phyloP scores from a whole-genome alignment of 805 yeast species.

The Teunomyces kruisii region DNA sequence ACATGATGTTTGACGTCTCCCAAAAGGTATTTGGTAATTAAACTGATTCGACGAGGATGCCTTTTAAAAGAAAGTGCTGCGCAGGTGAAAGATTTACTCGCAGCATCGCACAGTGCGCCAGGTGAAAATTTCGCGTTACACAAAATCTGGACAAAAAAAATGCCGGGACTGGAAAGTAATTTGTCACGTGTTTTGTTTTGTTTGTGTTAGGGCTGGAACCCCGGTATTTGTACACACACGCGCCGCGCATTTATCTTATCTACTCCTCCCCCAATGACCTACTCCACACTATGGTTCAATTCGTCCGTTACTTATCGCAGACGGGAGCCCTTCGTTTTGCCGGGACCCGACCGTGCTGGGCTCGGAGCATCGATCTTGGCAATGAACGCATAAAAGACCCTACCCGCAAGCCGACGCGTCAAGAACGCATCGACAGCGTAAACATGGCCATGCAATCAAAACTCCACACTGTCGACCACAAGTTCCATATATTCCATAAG shows the following conservation, averaged over 20 bases:
- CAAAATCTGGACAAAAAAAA: not conserved
- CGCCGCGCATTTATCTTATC: not conserved
- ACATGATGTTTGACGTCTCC: slow-evolving; percentile 75
- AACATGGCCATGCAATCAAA: slow-evolving; percentile 25
- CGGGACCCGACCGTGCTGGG: not conserved
- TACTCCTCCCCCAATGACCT: not conserved
- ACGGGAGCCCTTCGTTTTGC: not conserved
- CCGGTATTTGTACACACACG: not conserved
- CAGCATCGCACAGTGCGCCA: not conserved
- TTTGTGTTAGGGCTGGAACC: slow-evolving; percentile 7
- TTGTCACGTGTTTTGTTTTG: too few relatives aligned
- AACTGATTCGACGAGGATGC: slow-evolving; percentile 60
- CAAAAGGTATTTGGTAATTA: slow-evolving; percentile 52
- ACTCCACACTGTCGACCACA: slow-evolving; percentile 27
- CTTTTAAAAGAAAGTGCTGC: slow-evolving; percentile 1
- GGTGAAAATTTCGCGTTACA: slow-evolving; percentile 3
- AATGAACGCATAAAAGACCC: slow-evolving; percentile 8
- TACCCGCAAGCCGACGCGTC: slow-evolving; percentile 14
- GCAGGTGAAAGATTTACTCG: not conserved
- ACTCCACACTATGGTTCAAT: not conserved
- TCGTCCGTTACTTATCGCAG: not conserved
- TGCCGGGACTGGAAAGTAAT: too few relatives aligned
- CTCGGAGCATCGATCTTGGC: slow-evolving; percentile 7
- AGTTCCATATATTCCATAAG: slow-evolving; percentile 25
- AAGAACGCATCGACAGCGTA: slow-evolving; percentile 23